phyloP scores from a whole-genome alignment of 2,329 filamentous ascomycete species.

The Colletotrichum kahawae region DNA sequence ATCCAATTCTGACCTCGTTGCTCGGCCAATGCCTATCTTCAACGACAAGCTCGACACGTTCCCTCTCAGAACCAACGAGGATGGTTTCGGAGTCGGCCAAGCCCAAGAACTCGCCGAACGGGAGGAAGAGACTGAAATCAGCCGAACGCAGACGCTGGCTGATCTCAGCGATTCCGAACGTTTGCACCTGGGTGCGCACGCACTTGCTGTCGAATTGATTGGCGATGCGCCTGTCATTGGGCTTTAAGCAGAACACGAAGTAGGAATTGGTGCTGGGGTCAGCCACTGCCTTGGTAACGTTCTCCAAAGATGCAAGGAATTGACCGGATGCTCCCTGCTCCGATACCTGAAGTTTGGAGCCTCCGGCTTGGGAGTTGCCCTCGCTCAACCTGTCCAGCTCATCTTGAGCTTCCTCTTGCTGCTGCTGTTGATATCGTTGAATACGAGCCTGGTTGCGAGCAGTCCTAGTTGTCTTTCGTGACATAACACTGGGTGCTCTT shows the following conservation, averaged over 20 bases:
- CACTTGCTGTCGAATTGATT: slow-evolving; percentile 99
- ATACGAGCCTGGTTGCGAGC: slow-evolving; percentile 28
- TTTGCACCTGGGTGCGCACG: slow-evolving; percentile 91
- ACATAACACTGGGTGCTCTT: slow-evolving; percentile 90
- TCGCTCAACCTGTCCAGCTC: slow-evolving; percentile 57
- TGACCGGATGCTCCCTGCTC: slow-evolving; percentile 85
- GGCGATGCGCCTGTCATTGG: slow-evolving; percentile 94
- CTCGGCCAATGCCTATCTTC: slow-evolving; percentile 91
- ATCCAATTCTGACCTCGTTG: slow-evolving; percentile 89
- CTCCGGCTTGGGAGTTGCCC: slow-evolving; percentile 46
- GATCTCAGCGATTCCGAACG: slow-evolving; percentile 95
- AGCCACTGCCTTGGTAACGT: slow-evolving; percentile 85
- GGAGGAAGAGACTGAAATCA: slow-evolving; percentile 94
- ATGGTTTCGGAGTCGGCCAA: slow-evolving; percentile 83
- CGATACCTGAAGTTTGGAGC: slow-evolving; percentile 44
- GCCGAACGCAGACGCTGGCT: slow-evolving; percentile 90
- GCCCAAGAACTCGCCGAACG: slow-evolving; percentile 94
- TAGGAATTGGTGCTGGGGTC: slow-evolving; percentile 88
- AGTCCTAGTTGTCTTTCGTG: slow-evolving; percentile 67
- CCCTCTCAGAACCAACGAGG: slow-evolving; percentile 88
- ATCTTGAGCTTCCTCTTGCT: slow-evolving; percentile 43
- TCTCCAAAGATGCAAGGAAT: slow-evolving; percentile 87
- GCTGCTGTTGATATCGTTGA: slow-evolving; percentile 41
- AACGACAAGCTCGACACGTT: slow-evolving; percentile 89
- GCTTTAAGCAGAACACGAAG: slow-evolving; percentile 96